phyloP scores from a whole-genome alignment of 2,329 filamentous ascomycete species.

The Calonectria crousiana region DNA sequence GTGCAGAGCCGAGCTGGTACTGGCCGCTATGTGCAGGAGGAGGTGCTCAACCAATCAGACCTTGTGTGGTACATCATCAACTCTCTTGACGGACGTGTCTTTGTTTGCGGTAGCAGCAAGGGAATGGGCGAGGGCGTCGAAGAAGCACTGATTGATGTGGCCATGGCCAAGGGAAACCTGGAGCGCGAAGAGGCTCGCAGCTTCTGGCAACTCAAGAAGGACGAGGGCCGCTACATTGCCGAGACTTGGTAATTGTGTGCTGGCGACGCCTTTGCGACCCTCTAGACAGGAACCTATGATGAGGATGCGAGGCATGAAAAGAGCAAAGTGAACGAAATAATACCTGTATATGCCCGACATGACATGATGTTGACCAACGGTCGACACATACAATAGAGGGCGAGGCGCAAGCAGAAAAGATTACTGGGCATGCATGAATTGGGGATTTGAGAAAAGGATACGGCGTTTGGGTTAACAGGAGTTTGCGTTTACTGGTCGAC shows the following conservation, averaged over 20 bases:
- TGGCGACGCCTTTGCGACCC: neutral
- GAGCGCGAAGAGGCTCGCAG: constrained; percentile 83
- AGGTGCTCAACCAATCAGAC: constrained; percentile 90
- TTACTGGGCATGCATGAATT: constrained; percentile 21
- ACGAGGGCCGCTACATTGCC: constrained; percentile 94
- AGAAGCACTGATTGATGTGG: constrained; percentile 86
- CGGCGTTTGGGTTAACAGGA: constrained; percentile 28
- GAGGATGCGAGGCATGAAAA: neutral
- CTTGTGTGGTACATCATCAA: constrained; percentile 99
- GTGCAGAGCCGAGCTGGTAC: constrained; percentile 82
- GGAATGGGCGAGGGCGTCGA: constrained; percentile 99
- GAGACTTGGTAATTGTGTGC: constrained; percentile 71
- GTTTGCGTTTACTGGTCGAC: neutral
- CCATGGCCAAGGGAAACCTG: constrained; percentile 92
- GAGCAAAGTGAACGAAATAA: constrained; percentile 6
- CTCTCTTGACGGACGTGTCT: constrained; percentile 92
- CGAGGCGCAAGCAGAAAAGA: constrained; percentile 36
- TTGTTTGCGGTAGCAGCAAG: constrained; percentile 94
- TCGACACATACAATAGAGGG: constrained; percentile 35
- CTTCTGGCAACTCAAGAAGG: constrained; percentile 94
- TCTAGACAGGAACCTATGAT: neutral
- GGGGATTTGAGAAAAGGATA: constrained; percentile 32
- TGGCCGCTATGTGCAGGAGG: constrained; percentile 95
- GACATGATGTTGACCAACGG: constrained; percentile 23
- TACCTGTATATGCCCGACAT: constrained; percentile 15